These are phyloP conservation scores for Fusarium proliferatum DNA, from an alignment of 2,329 filamentous ascomycete species.

Conservation along the genomic window DNA sequence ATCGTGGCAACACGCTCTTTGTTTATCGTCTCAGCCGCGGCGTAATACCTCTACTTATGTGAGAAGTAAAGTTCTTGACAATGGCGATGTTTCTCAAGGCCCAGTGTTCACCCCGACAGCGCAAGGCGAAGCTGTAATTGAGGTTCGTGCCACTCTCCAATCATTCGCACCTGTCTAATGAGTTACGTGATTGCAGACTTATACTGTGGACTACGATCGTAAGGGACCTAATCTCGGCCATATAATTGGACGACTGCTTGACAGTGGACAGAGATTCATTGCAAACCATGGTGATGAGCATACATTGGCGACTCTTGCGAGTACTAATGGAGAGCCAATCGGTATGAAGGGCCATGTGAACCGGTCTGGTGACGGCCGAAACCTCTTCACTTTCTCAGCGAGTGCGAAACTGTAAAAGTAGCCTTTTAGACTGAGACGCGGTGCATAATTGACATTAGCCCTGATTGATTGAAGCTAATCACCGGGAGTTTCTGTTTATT, in stretches of 20 bases:
- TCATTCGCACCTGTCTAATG: not conserved
- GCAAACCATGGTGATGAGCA: constrained; percentile 43
- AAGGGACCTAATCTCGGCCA: constrained; percentile 30
- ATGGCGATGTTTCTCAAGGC: not conserved
- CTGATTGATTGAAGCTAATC: not conserved
- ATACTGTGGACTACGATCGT: constrained; percentile 47
- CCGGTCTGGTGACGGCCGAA: not conserved
- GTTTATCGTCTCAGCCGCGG: constrained; percentile 61
- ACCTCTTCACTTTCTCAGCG: not conserved
- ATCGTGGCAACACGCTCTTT: constrained; percentile 73
- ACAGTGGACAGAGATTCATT: constrained; percentile 41
- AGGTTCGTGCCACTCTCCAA: constrained; percentile 14
- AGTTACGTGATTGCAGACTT: constrained; percentile 35
- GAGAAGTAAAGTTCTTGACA: not conserved
- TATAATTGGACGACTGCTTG: constrained; percentile 37
- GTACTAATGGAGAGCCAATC: constrained; percentile 27
- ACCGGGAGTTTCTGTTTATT: not conserved
- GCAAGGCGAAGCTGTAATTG: constrained; percentile 39
- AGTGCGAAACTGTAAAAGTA: not conserved
- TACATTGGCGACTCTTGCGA: constrained; percentile 33
- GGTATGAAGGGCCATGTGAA: constrained; percentile 11
- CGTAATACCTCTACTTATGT: constrained; percentile 21
- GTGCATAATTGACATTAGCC: not conserved
- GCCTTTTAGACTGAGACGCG: not conserved
- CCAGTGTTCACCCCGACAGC: constrained; percentile 33